phyloP scores from a whole-genome alignment of 2,329 filamentous ascomycete genomes.

The Fusarium humuli region DNA sequence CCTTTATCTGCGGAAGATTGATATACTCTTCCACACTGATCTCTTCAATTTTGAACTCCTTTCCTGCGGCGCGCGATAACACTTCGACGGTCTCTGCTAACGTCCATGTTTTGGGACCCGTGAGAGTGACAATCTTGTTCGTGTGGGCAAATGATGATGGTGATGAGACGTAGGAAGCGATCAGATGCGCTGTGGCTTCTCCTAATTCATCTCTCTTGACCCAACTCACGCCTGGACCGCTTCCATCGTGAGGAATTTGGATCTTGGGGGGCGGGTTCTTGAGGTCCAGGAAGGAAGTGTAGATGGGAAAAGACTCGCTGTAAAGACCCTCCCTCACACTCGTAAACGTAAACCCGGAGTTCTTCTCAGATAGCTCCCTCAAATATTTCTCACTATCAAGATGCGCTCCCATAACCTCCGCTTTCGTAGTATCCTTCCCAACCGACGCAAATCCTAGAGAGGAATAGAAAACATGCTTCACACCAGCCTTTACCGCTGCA shows the following conservation, averaged over 20 bases:
- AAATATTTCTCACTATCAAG: conserved; percentile 29
- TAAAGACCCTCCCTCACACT: conserved; percentile 36
- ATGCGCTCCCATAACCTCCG: conserved; percentile 35
- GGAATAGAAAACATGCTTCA: conserved; percentile 33
- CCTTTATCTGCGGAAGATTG: conserved; percentile 14
- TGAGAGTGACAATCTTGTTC: conserved; percentile 23
- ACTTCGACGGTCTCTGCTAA: conserved; percentile 13
- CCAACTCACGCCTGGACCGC: conserved; percentile 26
- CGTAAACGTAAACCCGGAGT: conserved; percentile 12
- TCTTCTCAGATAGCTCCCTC: background rate
- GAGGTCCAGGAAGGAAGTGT: conserved; percentile 30
- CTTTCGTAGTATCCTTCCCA: background rate
- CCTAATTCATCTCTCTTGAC: conserved; percentile 38
- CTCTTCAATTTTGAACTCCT: background rate
- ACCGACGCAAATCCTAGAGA: conserved; percentile 21
- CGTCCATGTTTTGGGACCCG: conserved; percentile 9
- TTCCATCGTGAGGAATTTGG: conserved; percentile 27
- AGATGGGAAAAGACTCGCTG: conserved; percentile 36
- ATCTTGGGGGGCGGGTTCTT: background rate
- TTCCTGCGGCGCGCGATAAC: background rate
- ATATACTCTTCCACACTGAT: conserved; percentile 28
- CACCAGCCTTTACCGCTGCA: conserved; percentile 22
- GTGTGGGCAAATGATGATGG: background rate
- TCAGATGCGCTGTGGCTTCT: conserved; percentile 26
- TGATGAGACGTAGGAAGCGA: conserved; percentile 12